Evolutionary conservation across 257 asterid species (phyloP), one percentile per base, ranked within the genome.

Genomic region (Galeopsis tetrahit): DNA sequence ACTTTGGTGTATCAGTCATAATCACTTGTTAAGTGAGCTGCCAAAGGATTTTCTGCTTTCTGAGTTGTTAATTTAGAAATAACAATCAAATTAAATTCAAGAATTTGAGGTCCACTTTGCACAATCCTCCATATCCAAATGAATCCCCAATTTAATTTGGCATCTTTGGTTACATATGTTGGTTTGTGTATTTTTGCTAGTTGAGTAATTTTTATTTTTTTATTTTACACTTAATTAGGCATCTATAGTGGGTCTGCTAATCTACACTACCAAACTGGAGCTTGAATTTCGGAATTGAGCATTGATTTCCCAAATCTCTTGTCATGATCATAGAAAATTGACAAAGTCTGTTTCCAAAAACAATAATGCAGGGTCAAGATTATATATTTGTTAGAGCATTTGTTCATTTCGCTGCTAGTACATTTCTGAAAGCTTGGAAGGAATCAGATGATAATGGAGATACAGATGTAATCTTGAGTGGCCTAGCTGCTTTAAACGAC

Each of bases 381-480:
- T 90, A 90, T 28, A 72, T 86, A 69, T 93, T 93, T 44, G 97
- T 93, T 28, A 84, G 93, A 80, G 87, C 90, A 52, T 89, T 86
- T 51, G 84, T 89, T 51, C 89, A 97, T 35, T 90, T 93, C 36
- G 72, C 76, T 15, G 93, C 97, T 2, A 87, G 87, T 66, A 36
- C 82, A 10, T 73, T 90, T 78, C 9, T 90, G 51, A 93, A 93
- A 85, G 96, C 98, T 55, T 90, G 85, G 76, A 87, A 88, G 81
- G 89, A 82, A 67, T 70, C 88, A 1, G 88, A 82, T 61, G 89
- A 82, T 52, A 55, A 65, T 36, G 79, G 82, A 6, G 96, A 90
- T 63, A 32, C 90, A 44, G 96, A 90, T 71, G 78, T 84, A 31
- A 77, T 92, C 64, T 76, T 88, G 82, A 85, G 89, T 7, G 97